Evolutionary conservation across 495 filamentous ascomycete genomes (phyloP).

Genomic region (Xylona heveae): DNA sequence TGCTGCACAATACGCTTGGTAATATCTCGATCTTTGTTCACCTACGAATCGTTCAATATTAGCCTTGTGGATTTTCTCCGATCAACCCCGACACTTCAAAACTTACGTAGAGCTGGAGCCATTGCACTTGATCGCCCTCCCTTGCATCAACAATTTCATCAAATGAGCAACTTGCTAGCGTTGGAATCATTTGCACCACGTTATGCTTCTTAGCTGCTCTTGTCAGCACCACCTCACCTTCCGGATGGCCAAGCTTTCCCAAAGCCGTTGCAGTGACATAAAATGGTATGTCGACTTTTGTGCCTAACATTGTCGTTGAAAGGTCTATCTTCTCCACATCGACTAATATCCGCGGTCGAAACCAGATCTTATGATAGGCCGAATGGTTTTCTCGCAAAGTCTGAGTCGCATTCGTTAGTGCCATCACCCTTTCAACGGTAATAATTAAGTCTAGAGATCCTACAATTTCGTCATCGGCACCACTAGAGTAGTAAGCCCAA

Average conservation of each 20-base stretch:
- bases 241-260: constrained; percentile 73
- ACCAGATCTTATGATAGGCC: constrained; percentile 96
- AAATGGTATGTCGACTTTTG: constrained; percentile 61
- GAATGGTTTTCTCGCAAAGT: constrained; percentile 93
- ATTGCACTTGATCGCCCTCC: constrained; percentile 67
- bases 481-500: constrained; percentile 93
- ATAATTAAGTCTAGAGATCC: constrained; percentile 11
- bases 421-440: not conserved
- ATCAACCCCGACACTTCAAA: not conserved
- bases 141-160: constrained; percentile 88
- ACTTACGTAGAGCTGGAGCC: constrained; percentile 77
- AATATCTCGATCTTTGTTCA: constrained; percentile 88
- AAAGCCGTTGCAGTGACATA: constrained; percentile 87
- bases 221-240: constrained; percentile 83
- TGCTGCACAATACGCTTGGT: constrained; percentile 80
- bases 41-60: constrained; percentile 3
- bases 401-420: constrained; percentile 19
- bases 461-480: constrained; percentile 93
- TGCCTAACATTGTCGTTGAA: constrained; percentile 77
- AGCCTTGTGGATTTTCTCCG: not conserved
- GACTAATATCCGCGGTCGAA: constrained; percentile 65
- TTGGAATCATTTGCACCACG: constrained; percentile 93
- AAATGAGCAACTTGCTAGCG: constrained; percentile 91
- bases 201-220: constrained; percentile 64
- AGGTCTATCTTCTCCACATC: constrained; percentile 76